Base-by-base conservation (phyloP, 805 yeast species). In the Hanseniaspora nectarophila region DNA sequence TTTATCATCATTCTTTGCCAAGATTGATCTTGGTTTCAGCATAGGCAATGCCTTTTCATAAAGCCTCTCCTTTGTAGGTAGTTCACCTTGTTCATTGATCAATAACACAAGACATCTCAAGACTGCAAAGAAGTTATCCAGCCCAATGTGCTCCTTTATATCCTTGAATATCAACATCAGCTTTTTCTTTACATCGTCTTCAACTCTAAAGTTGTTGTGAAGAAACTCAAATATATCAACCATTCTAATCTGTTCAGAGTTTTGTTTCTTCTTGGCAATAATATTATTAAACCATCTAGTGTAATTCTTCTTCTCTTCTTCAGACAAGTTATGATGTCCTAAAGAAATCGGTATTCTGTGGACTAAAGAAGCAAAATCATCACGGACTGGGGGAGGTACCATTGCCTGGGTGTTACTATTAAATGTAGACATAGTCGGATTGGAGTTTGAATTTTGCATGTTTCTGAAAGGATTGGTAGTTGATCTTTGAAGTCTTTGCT, bases 231-330 rank as follows among this genome's bases (percentile, higher is more conserved):
- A 80, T n/a, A 86, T 85, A 63, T 92, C 97, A 10, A 73, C 75
- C 56, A 90, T 68, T 4, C 80, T 37, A 7, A 26, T 79, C 31
- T 85, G 68, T 55, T 81, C 73, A 40, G 80, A 74, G 2, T n/a
- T n/a, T n/a, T 39, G 21, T 35, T 80, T 80, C 56, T 83, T 82
- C 50, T 89, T 75, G 43, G 84, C 73, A 34, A 84, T 74, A 31
- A 90, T 78, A 61, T 86, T 89, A 58, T 87, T 82, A 65, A 89
- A 90, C 98, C 98, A 90, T 57, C 96, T 72, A 58, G 90, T 76
- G 65, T 90, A 90, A 1, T 96, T 84, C 60, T 82, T 78, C 12
- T 80, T 76, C 65, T 90, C 98, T 53, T 82, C 84, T 18, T 74
- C 73, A 0, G 95, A 76, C 43, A 90, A 73, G 54, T 86, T 86